A percentile compares a stretch with the other conserved stretches of the same genome.
Conservation (phyloP, 805 yeast species). For the Candida boidinii region DNA sequence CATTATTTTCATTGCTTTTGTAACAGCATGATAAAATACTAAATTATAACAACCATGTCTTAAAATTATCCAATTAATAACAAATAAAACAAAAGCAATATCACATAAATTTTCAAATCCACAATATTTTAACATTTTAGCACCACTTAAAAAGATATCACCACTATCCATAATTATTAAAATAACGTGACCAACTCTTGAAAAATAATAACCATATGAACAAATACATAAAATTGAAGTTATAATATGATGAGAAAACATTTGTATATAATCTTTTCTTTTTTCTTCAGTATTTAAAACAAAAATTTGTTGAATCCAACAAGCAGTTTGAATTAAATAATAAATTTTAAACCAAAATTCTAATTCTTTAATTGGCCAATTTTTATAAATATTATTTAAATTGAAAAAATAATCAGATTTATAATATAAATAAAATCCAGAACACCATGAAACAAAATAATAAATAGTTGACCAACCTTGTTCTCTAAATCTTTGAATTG, state of each 20-base stretch:
- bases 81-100: conserved; percentile 54
- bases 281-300: conserved; percentile 69
- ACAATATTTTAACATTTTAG: conserved; percentile 71
- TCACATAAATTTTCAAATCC: conserved; percentile 59
- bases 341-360: conserved; percentile 48
- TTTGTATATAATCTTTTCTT: conserved; percentile 77
- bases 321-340: conserved; percentile 64
- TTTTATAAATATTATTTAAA: conserved; percentile 48
- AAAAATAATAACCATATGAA: conserved; percentile 64
- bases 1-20: conserved; percentile 38
- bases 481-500: conserved; percentile 68
- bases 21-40: conserved; percentile 50
- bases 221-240: conserved; percentile 62
- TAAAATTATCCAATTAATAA: conserved; percentile 58
- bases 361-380: conserved; percentile 70
- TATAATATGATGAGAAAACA: conserved; percentile 84
- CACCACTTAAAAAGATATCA: conserved; percentile 62
- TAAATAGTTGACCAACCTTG: conserved; percentile 74
- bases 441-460: conserved; percentile 43
- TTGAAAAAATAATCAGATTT: conserved; percentile 52
- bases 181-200: conserved; percentile 72
- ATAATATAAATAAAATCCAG: conserved; percentile 51
- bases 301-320: conserved; percentile 75
- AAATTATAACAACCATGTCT: conserved; percentile 72
- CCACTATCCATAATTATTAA: conserved; percentile 76